Percentiles rank a stretch among this genome's conserved stretches.
Evolutionary conservation across 768 basidiomycete species (phyloP).

Genomic region (Termitomyces titanicus): DNA sequence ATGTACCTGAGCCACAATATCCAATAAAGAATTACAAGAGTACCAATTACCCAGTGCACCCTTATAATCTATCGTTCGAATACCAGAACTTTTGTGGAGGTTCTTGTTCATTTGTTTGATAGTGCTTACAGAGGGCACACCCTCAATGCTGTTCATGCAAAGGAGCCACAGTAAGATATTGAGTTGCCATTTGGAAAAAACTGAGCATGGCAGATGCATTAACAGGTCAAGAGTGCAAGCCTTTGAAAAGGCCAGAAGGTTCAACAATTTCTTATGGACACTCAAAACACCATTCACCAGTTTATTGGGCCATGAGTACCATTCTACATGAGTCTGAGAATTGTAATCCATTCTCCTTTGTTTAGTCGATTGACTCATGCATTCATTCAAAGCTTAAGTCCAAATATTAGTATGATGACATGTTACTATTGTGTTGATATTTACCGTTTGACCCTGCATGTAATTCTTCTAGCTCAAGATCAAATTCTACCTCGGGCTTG

Average conservation of each 20-base stretch:
- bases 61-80: background rate
- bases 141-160: background rate
- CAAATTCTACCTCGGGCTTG: no score
- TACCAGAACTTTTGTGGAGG: background rate
- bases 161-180: constrained; percentile 4
- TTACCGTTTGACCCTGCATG: background rate
- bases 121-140: background rate
- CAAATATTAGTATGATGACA: background rate
- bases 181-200: constrained; percentile 5
- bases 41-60: background rate
- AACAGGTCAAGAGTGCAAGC: constrained; percentile 6
- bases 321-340: background rate
- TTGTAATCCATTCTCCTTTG: background rate
- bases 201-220: constrained; percentile 6
- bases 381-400: background rate
- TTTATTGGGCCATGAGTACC: background rate
- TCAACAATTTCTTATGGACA: background rate
- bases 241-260: background rate
- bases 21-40: background rate
- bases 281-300: background rate
- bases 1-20: background rate
- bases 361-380: background rate
- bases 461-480: background rate
- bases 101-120: constrained; percentile 1
- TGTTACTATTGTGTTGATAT: background rate